Base-by-base conservation (phyloP, 2,329 filamentous ascomycete genomes). In the Colletotrichum sp. region DNA sequence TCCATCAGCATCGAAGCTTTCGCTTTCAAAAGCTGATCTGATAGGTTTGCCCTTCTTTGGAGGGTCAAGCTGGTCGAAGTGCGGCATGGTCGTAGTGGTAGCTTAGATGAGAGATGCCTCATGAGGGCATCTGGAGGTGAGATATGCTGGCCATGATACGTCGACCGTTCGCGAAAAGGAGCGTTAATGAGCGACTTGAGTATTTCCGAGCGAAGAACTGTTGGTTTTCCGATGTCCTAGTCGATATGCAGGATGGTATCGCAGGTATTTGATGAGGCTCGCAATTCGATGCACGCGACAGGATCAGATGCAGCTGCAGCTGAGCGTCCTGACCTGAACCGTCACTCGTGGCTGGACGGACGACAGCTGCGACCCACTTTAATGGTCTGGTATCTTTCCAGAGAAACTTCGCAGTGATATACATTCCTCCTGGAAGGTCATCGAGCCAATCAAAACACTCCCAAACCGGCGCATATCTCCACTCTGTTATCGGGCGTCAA, bases 1-100 rank as follows among this genome's bases (percentile, higher is more conserved):
- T 68, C 94, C 93, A 84, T 97, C 94, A 77, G 93, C 91, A 79
- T 96, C 95, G 79, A 98, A 98, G 38, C 94, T 98, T 70, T 94
- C 92, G 83, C 95, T 98, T 78, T 98, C 95, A 79, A 92, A 96
- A 52, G 95, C 94, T 72, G 92, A 92, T 80, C 90, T 91, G 79
- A 93, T 90, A 38, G 86, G 83, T 81, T 92, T 92, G 26, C 86
- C 88, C 84, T 90, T 92, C 80, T 89, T 91, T 36, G 87, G 85
- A 56, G 84, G 81, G 69, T 89, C 87, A 66, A 83, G 81, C 78
- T 86, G 85, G 78, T 88, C 86, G 77, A 88, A 89, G 43, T 86
- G 85, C 78, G 88, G 87, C 89, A 91, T 91, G 75, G 65, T 85
- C 79, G 43, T 36, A 36, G 58, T 62, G 10, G 52, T 61, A n/a